Evolutionary conservation across 75 land plant genomes (phyloP), one percentile per base, ranked within the genome.

Genomic region (Sequoia sempervirens): DNA sequence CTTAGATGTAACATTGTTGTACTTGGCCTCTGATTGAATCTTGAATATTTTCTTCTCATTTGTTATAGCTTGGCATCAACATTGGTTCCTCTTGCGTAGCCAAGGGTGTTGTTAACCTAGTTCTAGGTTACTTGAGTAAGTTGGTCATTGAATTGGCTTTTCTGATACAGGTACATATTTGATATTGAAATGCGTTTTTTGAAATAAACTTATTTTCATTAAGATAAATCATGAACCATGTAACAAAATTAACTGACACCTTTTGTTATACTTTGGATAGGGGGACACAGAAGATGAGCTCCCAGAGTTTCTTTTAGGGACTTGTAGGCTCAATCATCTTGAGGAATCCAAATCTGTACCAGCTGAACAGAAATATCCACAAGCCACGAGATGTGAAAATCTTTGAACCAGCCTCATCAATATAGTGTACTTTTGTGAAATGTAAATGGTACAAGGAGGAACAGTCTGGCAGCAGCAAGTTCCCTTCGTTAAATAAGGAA

Each of bases 71-170:
- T 79, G 93, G 85, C 75, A 88, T 96, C 41, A 93, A 96, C 86
- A 87, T 95, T n/a, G 96, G 99, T 18, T 95, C 99, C 47, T 95
- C 99, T 20, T 92, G 97, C 3, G 92, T 96, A 41, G 99, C 99
- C 28, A 92, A 87, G 84, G 97, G 99, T 68, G 97, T 96, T 2
- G 93, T 92, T 6, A 92, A 87, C 75, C 90, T 96, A 75, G 97
- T 96, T 73, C 90, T 96, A 83, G 95, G 99, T 34, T 96, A 96
- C 85, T 87, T 96, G 61, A 95, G 86, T 83, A 95, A 94, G 78
- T 87, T 96, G 81, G 97, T 96, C 12, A 90, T 95, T 46, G 99
- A 96, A 89, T 58, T 96, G 96, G 99, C 97, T 82, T 95, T 96
- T 81, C 84, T 96, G 76, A 92, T 96, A 83, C 99, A 96, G 96